These are phyloP conservation scores for Malania oleifera DNA, from an alignment of 164 flowering plant genomes.

Conservation along the genomic window DNA sequence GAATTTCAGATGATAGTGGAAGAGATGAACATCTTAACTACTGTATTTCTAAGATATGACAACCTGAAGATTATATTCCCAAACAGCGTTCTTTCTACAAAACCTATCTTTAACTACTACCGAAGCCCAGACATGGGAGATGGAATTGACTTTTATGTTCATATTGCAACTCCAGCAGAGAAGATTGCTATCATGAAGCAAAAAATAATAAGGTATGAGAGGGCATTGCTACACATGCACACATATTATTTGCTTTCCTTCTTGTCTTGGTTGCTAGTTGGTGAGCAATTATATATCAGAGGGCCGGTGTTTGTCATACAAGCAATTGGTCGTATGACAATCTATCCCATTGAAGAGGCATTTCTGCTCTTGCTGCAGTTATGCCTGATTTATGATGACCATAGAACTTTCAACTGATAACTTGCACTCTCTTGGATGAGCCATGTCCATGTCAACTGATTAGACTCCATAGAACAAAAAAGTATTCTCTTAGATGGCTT, in stretches of 20 bases:
- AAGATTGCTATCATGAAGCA: conserved; percentile 46
- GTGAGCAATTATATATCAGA: no score
- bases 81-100: conserved; percentile 40
- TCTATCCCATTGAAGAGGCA: no score
- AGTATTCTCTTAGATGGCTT: no score
- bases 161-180: conserved; percentile 56
- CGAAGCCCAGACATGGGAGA: conserved; percentile 81
- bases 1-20: conserved; percentile 56
- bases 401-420: no score
- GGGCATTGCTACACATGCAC: not conserved
- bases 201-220: conserved; percentile 35
- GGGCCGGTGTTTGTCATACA: no score
- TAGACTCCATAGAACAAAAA: no score
- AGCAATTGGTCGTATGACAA: no score
- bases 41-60: conserved; percentile 55
- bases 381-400: no score
- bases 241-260: not conserved
- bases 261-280: not conserved
- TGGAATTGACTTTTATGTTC: conserved; percentile 47
- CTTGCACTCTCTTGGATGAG: no score
- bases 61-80: conserved; percentile 45
- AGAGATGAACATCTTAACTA: conserved; percentile 74
- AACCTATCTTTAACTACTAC: conserved; percentile 46
- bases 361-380: no score
- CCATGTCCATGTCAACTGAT: no score